Base-by-base conservation (phyloP, 1,139 yeast species). In the Yamadazyma songkhlaensis region DNA sequence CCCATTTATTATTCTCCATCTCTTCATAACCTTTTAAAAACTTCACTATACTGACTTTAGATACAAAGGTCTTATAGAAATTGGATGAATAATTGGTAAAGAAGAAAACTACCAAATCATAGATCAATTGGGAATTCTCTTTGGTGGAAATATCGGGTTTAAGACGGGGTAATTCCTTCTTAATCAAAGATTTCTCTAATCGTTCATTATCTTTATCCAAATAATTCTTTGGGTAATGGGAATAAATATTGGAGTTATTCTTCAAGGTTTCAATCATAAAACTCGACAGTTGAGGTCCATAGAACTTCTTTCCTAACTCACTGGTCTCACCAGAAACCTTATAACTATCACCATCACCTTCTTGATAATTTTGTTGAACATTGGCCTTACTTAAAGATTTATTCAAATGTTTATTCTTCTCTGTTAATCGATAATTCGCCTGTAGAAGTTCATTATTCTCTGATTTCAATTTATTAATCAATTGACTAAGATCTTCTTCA, bases 211-310 rank as follows among this genome's bases (percentile, higher is more conserved):
- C 40, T 15, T 44, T 38, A 30, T 50, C 54, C 2, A 45, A 34
- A 32, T 44, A 44, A 32, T 48, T 47, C 24, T 41, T 35, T 1
- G 50, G 43, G 27, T 35, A 40, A n/a, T 35, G 32, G 11, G 30
- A 13, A 25, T 56, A 41, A 46, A 49, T 35, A 40, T 48, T 30
- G 13, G 38, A 40, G 12, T 55, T 36, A 47, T 38, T 48, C 36
- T 49, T 59, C 48, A 53, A 53, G 29, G 57, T 48, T 35, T 67
- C 67, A 29, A 73, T 67, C 77, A 73, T 73, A 46, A 57, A 72
- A 27, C 57, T 54, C 2, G 74, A 62, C n/a, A 74, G 67, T 42
- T 67, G 74, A 1, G 79, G 79, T 0, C 79, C 79, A 47, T 72
- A 74, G 44, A 67, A 74, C 42, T 69, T 71, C 21, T 62, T 63